phyloP scores from a whole-genome alignment of 768 basidiomycete genomes.

The Paxillus rubicundulus region DNA sequence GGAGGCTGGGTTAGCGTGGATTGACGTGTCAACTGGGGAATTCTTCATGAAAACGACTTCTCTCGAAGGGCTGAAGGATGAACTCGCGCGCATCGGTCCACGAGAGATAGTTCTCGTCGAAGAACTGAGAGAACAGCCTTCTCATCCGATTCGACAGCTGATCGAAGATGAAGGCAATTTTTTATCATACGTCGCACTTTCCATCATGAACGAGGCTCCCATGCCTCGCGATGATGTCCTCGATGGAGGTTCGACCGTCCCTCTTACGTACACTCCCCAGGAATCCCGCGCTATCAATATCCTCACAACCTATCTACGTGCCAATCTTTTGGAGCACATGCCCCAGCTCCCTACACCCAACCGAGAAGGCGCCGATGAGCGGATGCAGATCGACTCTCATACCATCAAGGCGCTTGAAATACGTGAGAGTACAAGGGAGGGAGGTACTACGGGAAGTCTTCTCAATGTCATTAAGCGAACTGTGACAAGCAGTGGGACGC shows the following conservation, averaged over 20 bases:
- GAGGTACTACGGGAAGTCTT: conserved; percentile 70
- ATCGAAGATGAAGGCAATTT: conserved; percentile 56
- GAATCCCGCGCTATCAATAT: conserved; percentile 61
- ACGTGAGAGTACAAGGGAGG: conserved; percentile 69
- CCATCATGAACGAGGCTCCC: not conserved
- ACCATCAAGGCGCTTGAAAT: conserved; percentile 90
- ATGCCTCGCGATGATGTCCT: not conserved
- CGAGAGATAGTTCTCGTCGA: conserved; percentile 74
- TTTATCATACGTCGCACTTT: conserved; percentile 44
- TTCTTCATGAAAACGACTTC: conserved; percentile 73
- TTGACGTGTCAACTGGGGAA: conserved; percentile 92
- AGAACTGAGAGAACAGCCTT: conserved; percentile 33
- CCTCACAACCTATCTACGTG: conserved; percentile 61
- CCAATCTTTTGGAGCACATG: conserved; percentile 76
- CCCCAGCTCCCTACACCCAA: conserved; percentile 58
- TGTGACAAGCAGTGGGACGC: conserved; percentile 70
- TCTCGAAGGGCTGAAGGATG: conserved; percentile 64
- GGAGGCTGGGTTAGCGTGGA: conserved; percentile 81
- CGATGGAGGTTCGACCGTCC: not conserved
- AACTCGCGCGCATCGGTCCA: conserved; percentile 77
- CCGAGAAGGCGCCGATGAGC: conserved; percentile 49
- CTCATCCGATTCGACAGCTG: conserved; percentile 46
- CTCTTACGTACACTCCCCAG: conserved; percentile 27
- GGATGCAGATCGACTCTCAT: conserved; percentile 90
- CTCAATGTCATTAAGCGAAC: conserved; percentile 76